These are phyloP conservation scores for Pseudopediastrum boryanum DNA, from an alignment of 139 green algal species.

Conservation along the genomic window DNA sequence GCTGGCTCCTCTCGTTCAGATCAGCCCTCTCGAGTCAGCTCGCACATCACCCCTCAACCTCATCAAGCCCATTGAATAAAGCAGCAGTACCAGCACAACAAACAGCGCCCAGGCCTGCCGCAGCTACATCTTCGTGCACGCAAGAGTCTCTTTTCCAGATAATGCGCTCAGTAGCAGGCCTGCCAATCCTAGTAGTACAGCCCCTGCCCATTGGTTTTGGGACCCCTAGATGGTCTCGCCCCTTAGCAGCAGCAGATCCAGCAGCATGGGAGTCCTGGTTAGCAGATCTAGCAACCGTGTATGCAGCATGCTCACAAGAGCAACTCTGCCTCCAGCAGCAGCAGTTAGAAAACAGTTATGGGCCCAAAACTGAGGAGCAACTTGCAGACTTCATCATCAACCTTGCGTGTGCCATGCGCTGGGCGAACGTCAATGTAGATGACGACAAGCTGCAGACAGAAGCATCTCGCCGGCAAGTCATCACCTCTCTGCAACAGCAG, in stretches of 20 bases:
- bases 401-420: slow-evolving; percentile 25
- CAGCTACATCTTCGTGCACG: neutral
- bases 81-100: neutral
- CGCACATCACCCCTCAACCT: neutral
- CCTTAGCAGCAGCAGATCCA: slow-evolving; percentile 28
- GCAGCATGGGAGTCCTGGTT: slow-evolving; percentile 31
- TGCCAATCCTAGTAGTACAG: slow-evolving; percentile 28
- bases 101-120: neutral
- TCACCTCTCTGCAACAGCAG: neutral
- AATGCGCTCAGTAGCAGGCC: neutral
- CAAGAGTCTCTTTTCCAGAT: slow-evolving; percentile 1
- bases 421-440: slow-evolving; percentile 29
- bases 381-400: slow-evolving; percentile 20
- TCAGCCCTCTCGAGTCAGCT: neutral
- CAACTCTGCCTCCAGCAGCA: neutral
- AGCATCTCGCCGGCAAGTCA: neutral
- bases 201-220: slow-evolving; percentile 28
- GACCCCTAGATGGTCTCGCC: slow-evolving; percentile 15
- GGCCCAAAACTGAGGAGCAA: neutral
- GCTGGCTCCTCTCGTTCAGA: slow-evolving; percentile 8
- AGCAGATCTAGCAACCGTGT: slow-evolving; percentile 17
- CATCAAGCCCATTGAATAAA: neutral
- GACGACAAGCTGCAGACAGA: slow-evolving; percentile 9
- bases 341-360: neutral
- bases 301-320: neutral